A percentile compares a stretch with the other conserved stretches of the same genome.
phyloP scores from a whole-genome alignment of 148 eudicot genomes.

The Talinum fruticosum region DNA sequence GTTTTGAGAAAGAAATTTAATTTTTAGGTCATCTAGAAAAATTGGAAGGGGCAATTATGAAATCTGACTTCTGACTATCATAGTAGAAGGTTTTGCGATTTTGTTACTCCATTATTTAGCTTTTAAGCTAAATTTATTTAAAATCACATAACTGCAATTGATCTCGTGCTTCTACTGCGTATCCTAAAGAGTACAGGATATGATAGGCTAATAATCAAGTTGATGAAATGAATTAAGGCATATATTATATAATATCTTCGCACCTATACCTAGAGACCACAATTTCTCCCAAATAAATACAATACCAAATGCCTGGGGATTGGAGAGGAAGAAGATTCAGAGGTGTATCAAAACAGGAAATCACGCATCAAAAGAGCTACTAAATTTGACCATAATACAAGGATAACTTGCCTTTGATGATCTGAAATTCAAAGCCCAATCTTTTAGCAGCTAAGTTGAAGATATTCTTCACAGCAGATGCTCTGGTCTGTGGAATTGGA shows the following conservation, averaged over 20 bases:
- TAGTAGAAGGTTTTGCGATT: no score
- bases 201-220: background rate
- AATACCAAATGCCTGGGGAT: background rate
- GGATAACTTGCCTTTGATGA: constrained; percentile 49
- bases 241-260: background rate
- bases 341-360: background rate
- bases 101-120: no score
- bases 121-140: no score
- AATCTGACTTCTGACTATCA: no score
- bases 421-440: constrained; percentile 64
- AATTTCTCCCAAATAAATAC: background rate
- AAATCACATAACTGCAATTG: no score
- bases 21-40: no score
- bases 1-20: no score
- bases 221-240: no score
- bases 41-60: background rate
- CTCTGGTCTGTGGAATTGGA: constrained; percentile 72
- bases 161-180: background rate
- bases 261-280: background rate
- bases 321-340: background rate
- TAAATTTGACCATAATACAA: background rate
- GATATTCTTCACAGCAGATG: constrained; percentile 56
- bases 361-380: background rate
- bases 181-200: background rate
- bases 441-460: constrained; percentile 89